Percentiles rank a stretch among this genome's conserved stretches.
phyloP scores from a whole-genome alignment of 1,139 yeast species.

The Ogataea hybrid region DNA sequence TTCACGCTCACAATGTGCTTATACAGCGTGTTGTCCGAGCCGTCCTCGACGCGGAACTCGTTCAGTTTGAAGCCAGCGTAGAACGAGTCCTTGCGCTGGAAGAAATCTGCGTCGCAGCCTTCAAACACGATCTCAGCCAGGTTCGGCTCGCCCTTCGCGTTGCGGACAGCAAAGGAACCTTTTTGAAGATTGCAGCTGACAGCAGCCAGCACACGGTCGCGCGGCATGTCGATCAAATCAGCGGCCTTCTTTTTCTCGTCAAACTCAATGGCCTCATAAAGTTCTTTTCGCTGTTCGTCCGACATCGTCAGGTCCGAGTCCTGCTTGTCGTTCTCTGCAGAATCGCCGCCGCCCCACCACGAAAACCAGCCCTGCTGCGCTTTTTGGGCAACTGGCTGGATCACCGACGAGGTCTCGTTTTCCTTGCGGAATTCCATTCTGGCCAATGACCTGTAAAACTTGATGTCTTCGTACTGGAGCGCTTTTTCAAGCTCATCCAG shows the following conservation, averaged over 20 bases:
- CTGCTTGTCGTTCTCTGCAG: conserved; percentile 15
- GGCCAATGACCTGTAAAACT: conserved; percentile 81
- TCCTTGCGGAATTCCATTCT: conserved; percentile 63
- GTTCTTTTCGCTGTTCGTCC: conserved; percentile 74
- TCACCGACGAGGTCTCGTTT: conserved; percentile 28
- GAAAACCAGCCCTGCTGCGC: conserved; percentile 51
- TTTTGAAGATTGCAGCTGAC: conserved; percentile 65
- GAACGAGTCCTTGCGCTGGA: conserved; percentile 79
- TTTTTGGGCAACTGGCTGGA: conserved; percentile 7
- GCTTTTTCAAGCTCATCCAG: conserved; percentile 56
- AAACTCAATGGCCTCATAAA: conserved; percentile 92
- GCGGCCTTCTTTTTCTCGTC: conserved; percentile 61
- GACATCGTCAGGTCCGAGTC: conserved; percentile 37
- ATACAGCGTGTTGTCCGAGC: conserved; percentile 68
- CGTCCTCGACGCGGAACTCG: conserved; percentile 86
- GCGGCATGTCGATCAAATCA: conserved; percentile 64
- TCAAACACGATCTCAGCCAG: conserved; percentile 81
- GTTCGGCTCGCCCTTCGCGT: conserved; percentile 38
- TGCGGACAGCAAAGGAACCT: conserved; percentile 72
- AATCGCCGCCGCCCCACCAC: conserved; percentile 58
- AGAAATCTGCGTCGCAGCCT: conserved; percentile 72
- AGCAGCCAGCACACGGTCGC: conserved; percentile 67
- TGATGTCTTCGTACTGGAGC: conserved; percentile 73
- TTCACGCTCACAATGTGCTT: conserved; percentile 90
- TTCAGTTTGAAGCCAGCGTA: conserved; percentile 69